phyloP scores from a whole-genome alignment of 164 flowering plant species.

The Magnolia kwangsiensis region DNA sequence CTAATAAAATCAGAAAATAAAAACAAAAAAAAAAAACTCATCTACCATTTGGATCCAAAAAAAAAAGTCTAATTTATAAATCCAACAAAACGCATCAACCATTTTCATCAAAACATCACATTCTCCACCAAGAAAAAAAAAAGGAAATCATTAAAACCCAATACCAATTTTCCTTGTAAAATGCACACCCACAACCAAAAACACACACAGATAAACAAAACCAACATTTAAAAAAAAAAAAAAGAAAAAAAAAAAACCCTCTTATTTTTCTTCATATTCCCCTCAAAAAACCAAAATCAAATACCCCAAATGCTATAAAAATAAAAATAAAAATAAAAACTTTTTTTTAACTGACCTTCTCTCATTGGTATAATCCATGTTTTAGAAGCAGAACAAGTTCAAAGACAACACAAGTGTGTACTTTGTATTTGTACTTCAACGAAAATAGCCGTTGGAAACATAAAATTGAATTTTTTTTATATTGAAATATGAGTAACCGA shows the following conservation, averaged over 20 bases:
- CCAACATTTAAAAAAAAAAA: too few species aligned
- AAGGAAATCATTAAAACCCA: not conserved
- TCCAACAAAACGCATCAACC: not conserved
- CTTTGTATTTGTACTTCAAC: not conserved
- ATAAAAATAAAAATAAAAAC: not conserved
- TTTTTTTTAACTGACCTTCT: not conserved
- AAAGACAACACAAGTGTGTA: not conserved
- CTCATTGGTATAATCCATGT: not conserved
- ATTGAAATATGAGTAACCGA: not conserved
- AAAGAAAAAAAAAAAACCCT: not conserved
- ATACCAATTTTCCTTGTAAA: too few species aligned
- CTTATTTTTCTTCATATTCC: not conserved
- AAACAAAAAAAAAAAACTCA: not conserved
- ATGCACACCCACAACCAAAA: not conserved
- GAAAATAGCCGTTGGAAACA: not conserved
- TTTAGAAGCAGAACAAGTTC: not conserved
- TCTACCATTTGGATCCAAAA: too few species aligned
- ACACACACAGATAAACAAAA: not conserved
- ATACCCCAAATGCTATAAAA: not conserved
- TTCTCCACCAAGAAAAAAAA: not conserved
- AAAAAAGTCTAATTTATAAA: not conserved
- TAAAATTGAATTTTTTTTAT: not conserved
- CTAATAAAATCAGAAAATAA: too few species aligned
- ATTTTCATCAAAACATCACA: not conserved
- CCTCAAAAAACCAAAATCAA: not conserved